These are phyloP conservation scores for Polyplosphaeria fusca DNA, from an alignment of 495 filamentous ascomycete genomes.

Conservation along the genomic window DNA sequence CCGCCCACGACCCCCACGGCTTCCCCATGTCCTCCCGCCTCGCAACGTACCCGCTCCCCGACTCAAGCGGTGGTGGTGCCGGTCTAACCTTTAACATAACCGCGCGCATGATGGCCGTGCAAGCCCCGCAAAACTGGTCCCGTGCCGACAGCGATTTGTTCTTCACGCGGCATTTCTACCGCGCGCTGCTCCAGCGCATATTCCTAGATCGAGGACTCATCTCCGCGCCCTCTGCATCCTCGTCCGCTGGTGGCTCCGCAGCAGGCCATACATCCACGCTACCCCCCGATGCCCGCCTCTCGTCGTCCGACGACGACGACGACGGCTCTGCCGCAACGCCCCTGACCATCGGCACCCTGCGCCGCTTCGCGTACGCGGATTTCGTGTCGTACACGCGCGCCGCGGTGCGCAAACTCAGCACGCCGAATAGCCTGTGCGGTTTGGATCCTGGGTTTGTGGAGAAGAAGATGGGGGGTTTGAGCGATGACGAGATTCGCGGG, in stretches of 20 bases:
- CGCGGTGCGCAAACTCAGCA: conserved; percentile 68
- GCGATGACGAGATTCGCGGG: conserved; percentile 65
- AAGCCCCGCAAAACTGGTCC: conserved; percentile 92
- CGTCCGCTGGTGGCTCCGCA: conserved; percentile 40
- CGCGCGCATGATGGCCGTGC: conserved; percentile 92
- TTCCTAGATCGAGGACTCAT: conserved; percentile 80
- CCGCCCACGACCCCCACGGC: conserved; percentile 74
- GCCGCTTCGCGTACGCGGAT: conserved; percentile 73
- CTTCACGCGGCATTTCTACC: conserved; percentile 92
- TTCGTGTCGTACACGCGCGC: conserved; percentile 77
- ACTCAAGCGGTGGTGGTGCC: conserved; percentile 34
- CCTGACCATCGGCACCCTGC: conserved; percentile 80
- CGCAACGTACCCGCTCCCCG: conserved; percentile 48
- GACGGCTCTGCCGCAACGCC: conserved; percentile 57
- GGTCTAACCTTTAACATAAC: conserved; percentile 91
- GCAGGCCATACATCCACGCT: conserved; percentile 24
- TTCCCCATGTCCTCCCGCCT: conserved; percentile 85
- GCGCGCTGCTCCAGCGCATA: conserved; percentile 83
- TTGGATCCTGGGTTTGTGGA: conserved; percentile 48
- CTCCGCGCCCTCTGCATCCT: conserved; percentile 48
- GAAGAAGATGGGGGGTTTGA: conserved; percentile 59
- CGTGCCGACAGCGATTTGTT: conserved; percentile 73
- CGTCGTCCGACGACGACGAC: conserved; percentile 14
- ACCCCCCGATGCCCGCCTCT: conserved; percentile 24
- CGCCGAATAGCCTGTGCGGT: conserved; percentile 32